Evolutionary conservation across 371 early-diverging fungal species (phyloP).

Genomic region (Syncephalis plumigaleata): DNA sequence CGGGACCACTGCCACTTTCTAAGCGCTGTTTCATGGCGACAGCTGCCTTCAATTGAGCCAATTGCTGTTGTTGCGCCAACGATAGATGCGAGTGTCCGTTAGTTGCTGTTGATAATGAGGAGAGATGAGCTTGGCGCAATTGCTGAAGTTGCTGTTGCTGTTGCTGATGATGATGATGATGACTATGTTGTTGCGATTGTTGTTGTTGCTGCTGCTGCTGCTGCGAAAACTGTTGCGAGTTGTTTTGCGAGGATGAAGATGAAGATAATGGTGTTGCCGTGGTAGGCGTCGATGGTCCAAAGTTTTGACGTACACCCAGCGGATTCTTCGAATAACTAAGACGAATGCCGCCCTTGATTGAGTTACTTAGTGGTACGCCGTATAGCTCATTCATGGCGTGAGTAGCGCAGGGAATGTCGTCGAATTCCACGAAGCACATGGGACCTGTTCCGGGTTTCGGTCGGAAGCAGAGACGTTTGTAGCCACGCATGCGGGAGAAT

Average conservation of each 20-base stretch:
- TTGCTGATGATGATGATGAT: too few relatives aligned
- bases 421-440: conserved; percentile 90
- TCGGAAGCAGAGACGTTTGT: conserved; percentile 69
- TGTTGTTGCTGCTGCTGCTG: conserved; percentile 4
- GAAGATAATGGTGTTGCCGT: too few relatives aligned
- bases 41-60: too few relatives aligned
- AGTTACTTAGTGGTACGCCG: conserved; percentile 58
- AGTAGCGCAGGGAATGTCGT: conserved; percentile 67
- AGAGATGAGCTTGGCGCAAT: conserved; percentile 2
- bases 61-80: too few relatives aligned
- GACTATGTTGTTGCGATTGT: too few relatives aligned
- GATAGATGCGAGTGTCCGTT: too few relatives aligned
- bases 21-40: too few relatives aligned
- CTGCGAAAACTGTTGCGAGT: not conserved
- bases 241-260: too few relatives aligned
- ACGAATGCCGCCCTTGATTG: conserved; percentile 80
- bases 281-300: too few relatives aligned
- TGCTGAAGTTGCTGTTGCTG: conserved; percentile 5
- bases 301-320: conserved; percentile 37
- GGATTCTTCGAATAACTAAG: conserved; percentile 90
- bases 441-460: conserved; percentile 43
- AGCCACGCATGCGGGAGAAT: conserved; percentile 61
- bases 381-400: conserved; percentile 65
- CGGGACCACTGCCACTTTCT: too few relatives aligned
- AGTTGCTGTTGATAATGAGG: conserved; percentile 3